phyloP scores from a whole-genome alignment of 805 yeast genomes.

The Schwanniomyces sp. region DNA sequence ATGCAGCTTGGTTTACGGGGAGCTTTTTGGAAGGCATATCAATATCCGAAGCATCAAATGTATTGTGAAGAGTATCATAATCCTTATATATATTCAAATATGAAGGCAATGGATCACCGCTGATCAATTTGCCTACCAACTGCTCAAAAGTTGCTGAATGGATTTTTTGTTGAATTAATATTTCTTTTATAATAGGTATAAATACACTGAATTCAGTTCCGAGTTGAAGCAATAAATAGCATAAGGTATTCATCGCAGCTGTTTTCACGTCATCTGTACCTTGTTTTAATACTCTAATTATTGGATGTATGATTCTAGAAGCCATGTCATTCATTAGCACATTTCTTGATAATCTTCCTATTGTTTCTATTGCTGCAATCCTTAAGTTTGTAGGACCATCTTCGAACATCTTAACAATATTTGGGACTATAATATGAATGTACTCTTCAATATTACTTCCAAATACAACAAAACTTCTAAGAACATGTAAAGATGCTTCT shows the following conservation, averaged over 20 bases:
- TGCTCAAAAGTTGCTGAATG: constrained; percentile 78
- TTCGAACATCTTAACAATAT: constrained; percentile 78
- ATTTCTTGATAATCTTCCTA: constrained; percentile 75
- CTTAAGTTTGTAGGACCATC: constrained; percentile 60
- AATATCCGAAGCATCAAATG: constrained; percentile 55
- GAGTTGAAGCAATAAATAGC: constrained; percentile 75
- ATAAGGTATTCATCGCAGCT: constrained; percentile 74
- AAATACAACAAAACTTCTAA: constrained; percentile 81
- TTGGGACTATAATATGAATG: constrained; percentile 83
- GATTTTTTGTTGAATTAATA: constrained; percentile 59
- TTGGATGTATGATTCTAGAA: constrained; percentile 84
- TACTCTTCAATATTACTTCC: constrained; percentile 89
- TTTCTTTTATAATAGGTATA: constrained; percentile 76
- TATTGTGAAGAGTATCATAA: constrained; percentile 37
- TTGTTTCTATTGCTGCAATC: constrained; percentile 73
- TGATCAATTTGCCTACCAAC: constrained; percentile 70
- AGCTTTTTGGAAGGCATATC: constrained; percentile 73
- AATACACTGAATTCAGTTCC: constrained; percentile 83
- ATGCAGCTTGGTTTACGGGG: constrained; percentile 61
- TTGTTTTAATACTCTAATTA: constrained; percentile 62
- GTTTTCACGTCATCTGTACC: constrained; percentile 58
- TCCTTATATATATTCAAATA: constrained; percentile 69
- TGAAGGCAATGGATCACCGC: constrained; percentile 85
- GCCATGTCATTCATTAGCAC: constrained; percentile 84
- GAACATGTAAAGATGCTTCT: constrained; percentile 66